These are phyloP conservation scores for Clitopilus hobsonii DNA, from an alignment of 768 basidiomycete genomes.

Conservation along the genomic window DNA sequence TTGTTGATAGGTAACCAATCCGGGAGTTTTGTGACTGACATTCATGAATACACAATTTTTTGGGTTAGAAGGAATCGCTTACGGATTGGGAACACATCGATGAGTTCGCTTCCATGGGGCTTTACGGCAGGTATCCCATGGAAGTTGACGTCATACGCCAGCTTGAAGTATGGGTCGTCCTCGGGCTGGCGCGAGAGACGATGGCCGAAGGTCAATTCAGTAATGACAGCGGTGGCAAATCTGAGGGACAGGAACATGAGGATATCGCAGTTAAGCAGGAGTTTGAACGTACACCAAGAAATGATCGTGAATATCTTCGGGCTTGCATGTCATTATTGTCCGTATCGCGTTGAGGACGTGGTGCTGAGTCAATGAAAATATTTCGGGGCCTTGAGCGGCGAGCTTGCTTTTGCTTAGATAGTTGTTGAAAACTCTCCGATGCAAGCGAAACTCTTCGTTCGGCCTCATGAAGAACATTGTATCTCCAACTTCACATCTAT, in stretches of 20 bases:
- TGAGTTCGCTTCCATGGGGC: not conserved
- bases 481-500: not conserved
- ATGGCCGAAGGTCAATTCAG: slow-evolving; percentile 14
- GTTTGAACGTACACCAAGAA: slow-evolving; percentile 4
- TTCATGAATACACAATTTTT: not conserved
- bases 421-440: slow-evolving; percentile 20
- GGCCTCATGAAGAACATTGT: slow-evolving; percentile 10
- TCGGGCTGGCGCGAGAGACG: slow-evolving; percentile 4
- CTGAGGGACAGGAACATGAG: slow-evolving; percentile 6
- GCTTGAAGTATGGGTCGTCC: slow-evolving; percentile 10
- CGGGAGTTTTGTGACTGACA: slow-evolving; percentile 11
- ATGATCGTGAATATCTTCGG: slow-evolving; percentile 7
- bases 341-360: slow-evolving; percentile 5
- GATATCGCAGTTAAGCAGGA: slow-evolving; percentile 1
- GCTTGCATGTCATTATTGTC: slow-evolving; percentile 5
- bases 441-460: slow-evolving; percentile 16
- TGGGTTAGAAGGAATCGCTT: slow-evolving; percentile 1
- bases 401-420: slow-evolving; percentile 13
- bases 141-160: slow-evolving; percentile 4
- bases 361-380: slow-evolving; percentile 4
- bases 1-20: slow-evolving; percentile 18
- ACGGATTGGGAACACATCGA: slow-evolving; percentile 16
- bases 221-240: slow-evolving; percentile 12
- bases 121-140: slow-evolving; percentile 1
- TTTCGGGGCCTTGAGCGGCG: slow-evolving; percentile 4